A percentile compares a stretch with the other conserved stretches of the same genome.
Conservation (phyloP, 2,329 filamentous ascomycete genomes). For the Pseudonectria foliicola region DNA sequence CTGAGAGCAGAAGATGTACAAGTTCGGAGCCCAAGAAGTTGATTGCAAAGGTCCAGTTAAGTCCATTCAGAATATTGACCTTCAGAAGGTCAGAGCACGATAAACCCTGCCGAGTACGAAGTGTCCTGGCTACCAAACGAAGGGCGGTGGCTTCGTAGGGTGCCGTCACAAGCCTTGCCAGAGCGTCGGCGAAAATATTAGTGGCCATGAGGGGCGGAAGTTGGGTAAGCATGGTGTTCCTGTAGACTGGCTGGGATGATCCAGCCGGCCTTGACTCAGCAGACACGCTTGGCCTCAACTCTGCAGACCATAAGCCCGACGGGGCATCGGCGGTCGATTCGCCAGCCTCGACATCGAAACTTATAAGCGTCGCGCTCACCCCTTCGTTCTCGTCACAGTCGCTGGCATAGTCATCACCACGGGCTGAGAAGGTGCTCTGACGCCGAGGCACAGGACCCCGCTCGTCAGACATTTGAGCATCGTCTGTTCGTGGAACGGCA, state of each 20-base stretch:
- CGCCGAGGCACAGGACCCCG: slow-evolving; percentile 27
- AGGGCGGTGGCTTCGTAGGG: slow-evolving; percentile 42
- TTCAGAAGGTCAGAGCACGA: slow-evolving; percentile 33
- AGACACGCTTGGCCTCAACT: slow-evolving; percentile 44
- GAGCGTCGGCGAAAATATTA: slow-evolving; percentile 38
- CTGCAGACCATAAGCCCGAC: slow-evolving; percentile 50
- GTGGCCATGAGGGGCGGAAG: slow-evolving; percentile 42
- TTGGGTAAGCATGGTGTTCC: slow-evolving; percentile 43
- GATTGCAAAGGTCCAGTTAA: slow-evolving; percentile 32
- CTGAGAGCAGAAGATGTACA: slow-evolving; percentile 35
- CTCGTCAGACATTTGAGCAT: slow-evolving; percentile 23
- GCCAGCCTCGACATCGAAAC: slow-evolving; percentile 53
- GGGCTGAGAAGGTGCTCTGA: slow-evolving; percentile 39
- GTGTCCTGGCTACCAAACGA: slow-evolving; percentile 37
- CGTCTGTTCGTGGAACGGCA: slow-evolving; percentile 21
- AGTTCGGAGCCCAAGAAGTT: slow-evolving; percentile 43
- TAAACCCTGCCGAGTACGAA: slow-evolving; percentile 32
- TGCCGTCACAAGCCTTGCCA: slow-evolving; percentile 34
- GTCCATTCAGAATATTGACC: slow-evolving; percentile 27
- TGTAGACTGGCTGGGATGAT: slow-evolving; percentile 29
- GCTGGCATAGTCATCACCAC: slow-evolving; percentile 46
- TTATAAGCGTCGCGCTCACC: slow-evolving; percentile 50
- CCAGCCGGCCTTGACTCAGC: slow-evolving; percentile 21
- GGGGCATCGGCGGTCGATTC: slow-evolving; percentile 42
- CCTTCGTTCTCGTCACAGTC: slow-evolving; percentile 52